Evolutionary conservation across 805 yeast genomes (phyloP).

Genomic region (Starmerella gropengiesseri): DNA sequence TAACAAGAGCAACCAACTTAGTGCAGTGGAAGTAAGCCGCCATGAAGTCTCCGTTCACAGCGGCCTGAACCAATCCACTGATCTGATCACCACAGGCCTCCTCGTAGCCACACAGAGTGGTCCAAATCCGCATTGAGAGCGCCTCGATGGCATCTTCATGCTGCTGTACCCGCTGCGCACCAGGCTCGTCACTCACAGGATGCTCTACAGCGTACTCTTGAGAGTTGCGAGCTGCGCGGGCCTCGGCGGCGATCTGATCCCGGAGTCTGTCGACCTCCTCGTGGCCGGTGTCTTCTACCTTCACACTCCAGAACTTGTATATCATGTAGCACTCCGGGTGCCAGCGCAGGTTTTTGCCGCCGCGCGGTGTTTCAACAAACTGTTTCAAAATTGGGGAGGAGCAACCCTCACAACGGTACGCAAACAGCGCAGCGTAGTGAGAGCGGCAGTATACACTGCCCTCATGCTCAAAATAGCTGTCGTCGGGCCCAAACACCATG

Average conservation of each 20-base stretch:
- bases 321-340: constrained; percentile 99
- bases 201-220: background rate
- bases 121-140: constrained; percentile 60
- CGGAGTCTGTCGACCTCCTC: constrained; percentile 11
- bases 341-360: constrained; percentile 93
- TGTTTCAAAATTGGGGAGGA: constrained; percentile 82
- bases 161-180: constrained; percentile 14
- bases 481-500: constrained; percentile 78
- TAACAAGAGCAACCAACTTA: constrained; percentile 58
- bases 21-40: constrained; percentile 65
- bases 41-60: constrained; percentile 59
- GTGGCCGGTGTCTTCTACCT: constrained; percentile 37
- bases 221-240: background rate
- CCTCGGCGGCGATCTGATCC: constrained; percentile 3
- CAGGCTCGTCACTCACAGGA: constrained; percentile 10
- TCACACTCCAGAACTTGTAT: constrained; percentile 90
- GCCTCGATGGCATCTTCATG: constrained; percentile 59
- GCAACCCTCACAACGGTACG: constrained; percentile 90
- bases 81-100: constrained; percentile 83
- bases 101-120: constrained; percentile 75
- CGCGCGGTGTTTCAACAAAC: constrained; percentile 82
- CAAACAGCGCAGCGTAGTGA: constrained; percentile 78
- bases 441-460: constrained; percentile 77
- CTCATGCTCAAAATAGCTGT: constrained; percentile 82
- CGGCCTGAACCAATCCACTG: constrained; percentile 78